A percentile compares a stretch with the other conserved stretches of the same genome.
Conservation (phyloP, 108 stramenopile species). For the Bacterosira constricta region DNA sequence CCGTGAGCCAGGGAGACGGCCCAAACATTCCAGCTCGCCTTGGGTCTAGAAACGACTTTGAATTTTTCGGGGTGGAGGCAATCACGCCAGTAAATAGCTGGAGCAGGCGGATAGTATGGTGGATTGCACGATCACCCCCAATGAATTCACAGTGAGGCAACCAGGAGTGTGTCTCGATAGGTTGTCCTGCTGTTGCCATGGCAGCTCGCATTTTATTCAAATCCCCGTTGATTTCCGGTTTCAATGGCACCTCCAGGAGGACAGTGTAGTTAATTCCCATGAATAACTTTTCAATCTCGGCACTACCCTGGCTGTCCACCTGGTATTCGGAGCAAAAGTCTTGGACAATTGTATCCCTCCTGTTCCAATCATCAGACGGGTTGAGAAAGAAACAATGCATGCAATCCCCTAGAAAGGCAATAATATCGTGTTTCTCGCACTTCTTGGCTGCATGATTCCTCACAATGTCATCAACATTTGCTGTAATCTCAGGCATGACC, state of each 20-base stretch:
- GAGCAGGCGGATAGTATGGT: constrained; percentile 47
- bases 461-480: constrained; percentile 24
- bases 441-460: constrained; percentile 3
- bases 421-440: constrained; percentile 21
- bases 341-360: constrained; percentile 11
- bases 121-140: constrained; percentile 50
- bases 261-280: background rate
- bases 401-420: constrained; percentile 50
- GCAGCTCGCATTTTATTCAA: background rate
- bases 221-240: background rate
- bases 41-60: background rate
- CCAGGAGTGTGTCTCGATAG: constrained; percentile 33
- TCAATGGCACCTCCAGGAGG: constrained; percentile 44
- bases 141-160: constrained; percentile 30
- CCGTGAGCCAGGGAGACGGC: constrained; percentile 11
- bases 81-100: constrained; percentile 46
- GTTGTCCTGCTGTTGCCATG: background rate
- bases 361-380: constrained; percentile 36
- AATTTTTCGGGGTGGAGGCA: background rate
- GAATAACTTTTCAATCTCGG: constrained; percentile 16
- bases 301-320: constrained; percentile 19
- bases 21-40: constrained; percentile 49
- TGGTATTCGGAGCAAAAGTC: constrained; percentile 40
- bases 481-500: constrained; percentile 44
- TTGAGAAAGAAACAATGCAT: constrained; percentile 47